phyloP scores from a whole-genome alignment of 139 green algal species.

The Haematococcus lacustris region DNA sequence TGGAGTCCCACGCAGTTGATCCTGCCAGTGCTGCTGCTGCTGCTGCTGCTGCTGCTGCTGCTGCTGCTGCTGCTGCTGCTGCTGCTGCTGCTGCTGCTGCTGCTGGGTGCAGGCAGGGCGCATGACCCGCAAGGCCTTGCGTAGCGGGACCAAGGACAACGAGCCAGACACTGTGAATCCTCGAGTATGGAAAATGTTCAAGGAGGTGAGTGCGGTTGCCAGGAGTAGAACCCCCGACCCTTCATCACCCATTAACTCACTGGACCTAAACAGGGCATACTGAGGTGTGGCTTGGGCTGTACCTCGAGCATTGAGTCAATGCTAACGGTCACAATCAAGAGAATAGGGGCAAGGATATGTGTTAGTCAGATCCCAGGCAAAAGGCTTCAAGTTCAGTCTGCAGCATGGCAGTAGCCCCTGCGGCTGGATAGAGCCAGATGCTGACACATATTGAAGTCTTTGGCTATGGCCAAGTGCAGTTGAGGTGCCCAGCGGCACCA shows the following conservation, averaged over 20 bases:
- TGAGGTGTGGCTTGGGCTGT: not conserved
- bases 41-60: no score
- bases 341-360: not conserved
- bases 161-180: not conserved
- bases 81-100: not conserved
- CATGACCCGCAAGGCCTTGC: not conserved
- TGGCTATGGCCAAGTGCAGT: no score
- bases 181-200: slow-evolving; percentile 9
- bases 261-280: not conserved
- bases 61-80: no score
- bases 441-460: no score
- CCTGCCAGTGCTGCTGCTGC: no score
- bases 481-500: no score
- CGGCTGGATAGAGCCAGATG: no score
- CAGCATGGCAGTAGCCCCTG: no score
- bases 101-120: not conserved
- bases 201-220: not conserved
- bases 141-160: no score
- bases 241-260: not conserved
- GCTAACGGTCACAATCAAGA: no score
- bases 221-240: not conserved
- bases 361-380: not conserved
- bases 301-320: no score
- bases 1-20: no score
- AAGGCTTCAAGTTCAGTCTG: not conserved